Evolutionary conservation across 495 filamentous ascomycete species (phyloP).

Genomic region (Staphylotrichum longicolle): DNA sequence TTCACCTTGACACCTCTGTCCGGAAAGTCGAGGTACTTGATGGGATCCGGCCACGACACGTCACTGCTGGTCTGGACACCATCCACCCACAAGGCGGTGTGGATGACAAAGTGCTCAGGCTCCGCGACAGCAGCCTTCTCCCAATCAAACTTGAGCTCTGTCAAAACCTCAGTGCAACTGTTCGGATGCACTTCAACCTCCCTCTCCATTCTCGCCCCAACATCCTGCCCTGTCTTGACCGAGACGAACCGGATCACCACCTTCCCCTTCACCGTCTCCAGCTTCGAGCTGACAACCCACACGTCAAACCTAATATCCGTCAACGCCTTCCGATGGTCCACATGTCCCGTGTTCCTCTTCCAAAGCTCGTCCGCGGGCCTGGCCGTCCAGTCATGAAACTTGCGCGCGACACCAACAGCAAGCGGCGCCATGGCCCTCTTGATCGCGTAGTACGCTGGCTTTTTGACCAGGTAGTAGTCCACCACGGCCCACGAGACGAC

Average conservation of each 20-base stretch:
- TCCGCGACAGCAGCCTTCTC: conserved; percentile 35
- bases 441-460: conserved; percentile 75
- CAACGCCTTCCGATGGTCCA: conserved; percentile 47
- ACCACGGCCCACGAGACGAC: conserved; percentile 75
- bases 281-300: conserved; percentile 64
- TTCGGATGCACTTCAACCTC: conserved; percentile 57
- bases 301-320: conserved; percentile 58
- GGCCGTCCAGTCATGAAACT: conserved; percentile 61
- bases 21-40: conserved; percentile 72
- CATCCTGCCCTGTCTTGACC: conserved; percentile 59
- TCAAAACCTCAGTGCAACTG: conserved; percentile 60
- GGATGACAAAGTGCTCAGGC: conserved; percentile 49
- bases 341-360: conserved; percentile 40
- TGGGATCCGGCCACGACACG: conserved; percentile 76
- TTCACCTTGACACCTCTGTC: conserved; percentile 34
- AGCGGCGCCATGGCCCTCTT: conserved; percentile 64
- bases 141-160: conserved; percentile 41
- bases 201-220: conserved; percentile 43
- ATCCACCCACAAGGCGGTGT: conserved; percentile 44
- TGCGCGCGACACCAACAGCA: conserved; percentile 63
- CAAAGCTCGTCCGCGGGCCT: conserved; percentile 28
- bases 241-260: conserved; percentile 64
- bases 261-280: conserved; percentile 44
- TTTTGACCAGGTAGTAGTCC: conserved; percentile 73
- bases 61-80: conserved; percentile 57